Percentiles rank a stretch among this genome's conserved stretches.
Evolutionary conservation across 1,284 basidiomycete species (phyloP).

Genomic region (Leccinum huronense): DNA sequence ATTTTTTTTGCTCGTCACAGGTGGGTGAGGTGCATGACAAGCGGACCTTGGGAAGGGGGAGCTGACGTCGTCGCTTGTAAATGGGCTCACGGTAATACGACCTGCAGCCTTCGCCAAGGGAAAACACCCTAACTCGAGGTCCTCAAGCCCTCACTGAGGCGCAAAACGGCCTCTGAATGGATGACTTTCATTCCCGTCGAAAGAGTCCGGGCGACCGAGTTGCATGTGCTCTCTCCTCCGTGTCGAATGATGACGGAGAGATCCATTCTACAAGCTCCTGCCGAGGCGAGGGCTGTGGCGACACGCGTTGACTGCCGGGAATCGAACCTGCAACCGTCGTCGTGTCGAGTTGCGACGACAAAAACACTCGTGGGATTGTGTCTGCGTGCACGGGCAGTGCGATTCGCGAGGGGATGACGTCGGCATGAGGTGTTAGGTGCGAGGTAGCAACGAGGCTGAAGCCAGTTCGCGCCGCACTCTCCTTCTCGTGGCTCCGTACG

Average conservation of each 20-base stretch:
- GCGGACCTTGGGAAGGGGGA: not conserved
- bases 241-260: constrained; percentile 21
- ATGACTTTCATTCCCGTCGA: constrained; percentile 32
- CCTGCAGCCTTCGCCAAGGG: constrained; percentile 10
- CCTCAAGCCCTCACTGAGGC: not conserved
- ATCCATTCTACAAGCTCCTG: constrained; percentile 31
- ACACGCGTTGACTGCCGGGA: constrained; percentile 25
- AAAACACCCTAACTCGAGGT: constrained; percentile 3
- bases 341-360: constrained; percentile 23
- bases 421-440: constrained; percentile 26
- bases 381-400: constrained; percentile 28
- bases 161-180: constrained; percentile 8
- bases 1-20: constrained; percentile 8
- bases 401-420: constrained; percentile 28
- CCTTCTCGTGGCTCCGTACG: constrained; percentile 30
- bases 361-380: constrained; percentile 21
- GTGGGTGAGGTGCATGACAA: constrained; percentile 3
- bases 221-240: constrained; percentile 20
- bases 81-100: constrained; percentile 10
- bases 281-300: constrained; percentile 34
- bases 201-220: constrained; percentile 26
- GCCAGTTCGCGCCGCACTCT: constrained; percentile 27
- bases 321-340: constrained; percentile 15
- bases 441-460: constrained; percentile 36
- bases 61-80: constrained; percentile 11